These are phyloP conservation scores for Anthracocystis panici-leucophaei DNA, from an alignment of 1,284 basidiomycete species.

Conservation along the genomic window DNA sequence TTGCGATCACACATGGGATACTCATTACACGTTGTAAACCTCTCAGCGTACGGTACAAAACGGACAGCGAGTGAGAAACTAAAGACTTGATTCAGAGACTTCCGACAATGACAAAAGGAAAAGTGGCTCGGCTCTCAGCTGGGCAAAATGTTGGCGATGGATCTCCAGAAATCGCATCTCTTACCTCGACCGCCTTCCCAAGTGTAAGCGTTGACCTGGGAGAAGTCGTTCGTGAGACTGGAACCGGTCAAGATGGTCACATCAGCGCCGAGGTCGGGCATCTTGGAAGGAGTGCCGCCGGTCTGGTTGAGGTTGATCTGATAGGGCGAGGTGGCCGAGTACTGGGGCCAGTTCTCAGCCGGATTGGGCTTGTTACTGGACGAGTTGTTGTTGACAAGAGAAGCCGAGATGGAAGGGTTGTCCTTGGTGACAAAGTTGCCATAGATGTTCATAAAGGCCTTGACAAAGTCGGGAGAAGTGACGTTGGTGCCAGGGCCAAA, in stretches of 20 bases:
- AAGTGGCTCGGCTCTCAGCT: not conserved
- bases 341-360: slow-evolving; percentile 31
- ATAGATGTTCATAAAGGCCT: slow-evolving; percentile 38
- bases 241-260: slow-evolving; percentile 8
- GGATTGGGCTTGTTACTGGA: slow-evolving; percentile 10
- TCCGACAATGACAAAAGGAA: not conserved
- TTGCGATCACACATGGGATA: too few species aligned
- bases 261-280: slow-evolving; percentile 10
- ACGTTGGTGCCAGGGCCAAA: slow-evolving; percentile 24
- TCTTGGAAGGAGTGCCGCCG: slow-evolving; percentile 9
- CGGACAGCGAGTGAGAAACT: too few species aligned
- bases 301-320: slow-evolving; percentile 48
- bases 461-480: slow-evolving; percentile 25
- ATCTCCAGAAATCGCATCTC: slow-evolving; percentile 22
- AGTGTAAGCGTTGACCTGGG: slow-evolving; percentile 16
- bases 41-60: too few species aligned
- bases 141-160: slow-evolving; percentile 13
- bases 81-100: not conserved
- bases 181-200: slow-evolving; percentile 20
- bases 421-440: slow-evolving; percentile 38
- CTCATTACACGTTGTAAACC: too few species aligned
- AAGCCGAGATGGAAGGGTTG: slow-evolving; percentile 32
- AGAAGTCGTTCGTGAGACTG: slow-evolving; percentile 12
- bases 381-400: slow-evolving; percentile 11
- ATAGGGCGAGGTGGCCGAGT: slow-evolving; percentile 16